Evolutionary conservation across 331 rosid species (phyloP).

Genomic region (Ulmus americana): DNA sequence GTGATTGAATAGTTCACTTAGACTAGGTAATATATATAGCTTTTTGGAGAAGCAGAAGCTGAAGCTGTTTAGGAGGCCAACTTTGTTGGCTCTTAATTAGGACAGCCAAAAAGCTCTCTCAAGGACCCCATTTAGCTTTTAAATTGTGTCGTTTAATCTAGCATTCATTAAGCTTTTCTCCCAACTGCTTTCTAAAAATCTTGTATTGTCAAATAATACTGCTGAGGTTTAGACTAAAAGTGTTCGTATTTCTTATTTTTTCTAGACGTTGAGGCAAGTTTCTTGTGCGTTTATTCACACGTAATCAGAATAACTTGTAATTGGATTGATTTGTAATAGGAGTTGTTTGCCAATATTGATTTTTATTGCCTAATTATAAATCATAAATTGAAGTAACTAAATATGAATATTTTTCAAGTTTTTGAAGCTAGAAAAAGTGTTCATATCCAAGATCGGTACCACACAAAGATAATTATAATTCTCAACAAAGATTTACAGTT

Average conservation of each 20-base stretch:
- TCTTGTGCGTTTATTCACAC: no score
- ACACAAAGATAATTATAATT: background rate
- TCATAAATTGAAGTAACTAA: no score
- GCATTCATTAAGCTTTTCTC: background rate
- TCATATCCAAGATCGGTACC: background rate
- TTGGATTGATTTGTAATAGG: no score
- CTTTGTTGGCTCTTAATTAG: background rate
- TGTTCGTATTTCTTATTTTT: background rate
- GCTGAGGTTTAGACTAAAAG: background rate
- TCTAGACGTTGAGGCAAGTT: background rate
- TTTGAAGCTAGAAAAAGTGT: conserved; percentile 1
- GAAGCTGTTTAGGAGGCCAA: conserved; percentile 16
- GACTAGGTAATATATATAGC: conserved; percentile 1
- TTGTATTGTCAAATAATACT: background rate
- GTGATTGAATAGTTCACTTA: background rate
- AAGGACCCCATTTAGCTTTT: background rate
- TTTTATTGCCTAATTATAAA: no score
- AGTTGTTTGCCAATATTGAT: no score
- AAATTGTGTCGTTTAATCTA: background rate
- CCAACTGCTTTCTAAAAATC: conserved; percentile 3
- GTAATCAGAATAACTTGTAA: no score
- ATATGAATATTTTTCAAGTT: no score
- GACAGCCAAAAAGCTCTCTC: background rate
- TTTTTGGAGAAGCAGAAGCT: background rate
- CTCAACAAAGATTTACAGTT: background rate